phyloP scores from a whole-genome alignment of 2,329 filamentous ascomycete species.

The Fusarium paranaense region DNA sequence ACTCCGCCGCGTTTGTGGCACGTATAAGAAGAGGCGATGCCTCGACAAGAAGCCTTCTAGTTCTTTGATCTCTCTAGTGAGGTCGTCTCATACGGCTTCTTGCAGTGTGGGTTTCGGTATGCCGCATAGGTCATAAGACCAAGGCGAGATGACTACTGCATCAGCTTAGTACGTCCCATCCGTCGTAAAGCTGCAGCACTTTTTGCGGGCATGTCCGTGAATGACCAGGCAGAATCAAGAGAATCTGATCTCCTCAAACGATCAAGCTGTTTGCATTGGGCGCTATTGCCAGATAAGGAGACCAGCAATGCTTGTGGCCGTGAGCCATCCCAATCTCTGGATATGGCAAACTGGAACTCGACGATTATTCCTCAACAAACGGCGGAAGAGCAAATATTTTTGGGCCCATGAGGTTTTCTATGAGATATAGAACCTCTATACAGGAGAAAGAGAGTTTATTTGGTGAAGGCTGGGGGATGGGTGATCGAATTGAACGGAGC shows the following conservation, averaged over 20 bases:
- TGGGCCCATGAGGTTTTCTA: rapidly evolving
- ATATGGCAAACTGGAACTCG: background rate
- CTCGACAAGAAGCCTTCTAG: background rate
- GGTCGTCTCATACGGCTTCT: background rate
- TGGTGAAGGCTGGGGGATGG: background rate
- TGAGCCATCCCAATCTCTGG: background rate
- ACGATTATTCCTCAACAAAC: background rate
- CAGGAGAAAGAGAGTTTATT: background rate
- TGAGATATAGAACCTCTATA: background rate
- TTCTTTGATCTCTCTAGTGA: background rate
- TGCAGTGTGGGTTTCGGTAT: background rate
- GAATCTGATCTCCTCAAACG: background rate
- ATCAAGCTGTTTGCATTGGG: background rate
- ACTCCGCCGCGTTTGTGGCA: background rate
- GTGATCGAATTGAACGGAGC: background rate
- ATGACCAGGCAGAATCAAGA: background rate
- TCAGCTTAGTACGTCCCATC: background rate
- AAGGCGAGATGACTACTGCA: background rate
- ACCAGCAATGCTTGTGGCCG: background rate
- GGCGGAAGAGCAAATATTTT: rapidly evolving
- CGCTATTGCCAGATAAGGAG: background rate
- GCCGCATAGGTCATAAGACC: background rate
- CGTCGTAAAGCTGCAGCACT: background rate
- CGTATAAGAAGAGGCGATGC: background rate
- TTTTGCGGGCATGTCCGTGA: background rate